phyloP scores from a whole-genome alignment of 208 protist genomes.

The Acanthamoeba rhysodes region DNA sequence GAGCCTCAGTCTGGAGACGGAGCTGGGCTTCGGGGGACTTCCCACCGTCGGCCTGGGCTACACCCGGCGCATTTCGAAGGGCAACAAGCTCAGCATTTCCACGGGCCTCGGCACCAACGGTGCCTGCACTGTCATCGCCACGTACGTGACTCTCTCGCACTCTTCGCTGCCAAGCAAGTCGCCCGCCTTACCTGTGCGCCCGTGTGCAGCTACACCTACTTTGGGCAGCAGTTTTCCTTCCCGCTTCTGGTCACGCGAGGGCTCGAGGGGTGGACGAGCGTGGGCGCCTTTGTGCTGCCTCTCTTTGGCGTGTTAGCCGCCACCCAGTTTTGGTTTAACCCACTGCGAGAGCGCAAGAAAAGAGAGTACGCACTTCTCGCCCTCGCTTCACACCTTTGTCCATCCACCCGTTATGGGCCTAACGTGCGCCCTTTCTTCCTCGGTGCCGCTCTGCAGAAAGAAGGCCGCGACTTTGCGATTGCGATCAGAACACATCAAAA shows the following conservation, averaged over 20 bases:
- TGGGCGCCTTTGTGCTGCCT: constrained; percentile 7
- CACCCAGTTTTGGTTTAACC: constrained; percentile 63
- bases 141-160: neutral
- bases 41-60: constrained; percentile 32
- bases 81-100: constrained; percentile 60
- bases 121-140: constrained; percentile 19
- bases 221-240: constrained; percentile 46
- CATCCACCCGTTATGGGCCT: neutral
- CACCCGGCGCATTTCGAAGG: constrained; percentile 30
- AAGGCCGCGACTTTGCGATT: constrained; percentile 1
- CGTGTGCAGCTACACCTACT: constrained; percentile 19
- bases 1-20: constrained; percentile 45
- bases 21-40: constrained; percentile 6
- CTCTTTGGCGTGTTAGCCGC: constrained; percentile 36
- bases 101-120: constrained; percentile 25
- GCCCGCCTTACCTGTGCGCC: neutral
- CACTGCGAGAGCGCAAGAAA: constrained; percentile 52
- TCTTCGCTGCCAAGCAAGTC: neutral
- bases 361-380: neutral
- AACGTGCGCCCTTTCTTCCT: neutral
- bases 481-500: neutral
- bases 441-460: neutral
- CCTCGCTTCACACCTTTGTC: neutral
- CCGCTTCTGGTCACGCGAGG: constrained; percentile 35
- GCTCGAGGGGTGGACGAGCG: constrained; percentile 8